phyloP scores from a whole-genome alignment of 2,329 filamentous ascomycete genomes.

The Pseudogymnoascus sp. region DNA sequence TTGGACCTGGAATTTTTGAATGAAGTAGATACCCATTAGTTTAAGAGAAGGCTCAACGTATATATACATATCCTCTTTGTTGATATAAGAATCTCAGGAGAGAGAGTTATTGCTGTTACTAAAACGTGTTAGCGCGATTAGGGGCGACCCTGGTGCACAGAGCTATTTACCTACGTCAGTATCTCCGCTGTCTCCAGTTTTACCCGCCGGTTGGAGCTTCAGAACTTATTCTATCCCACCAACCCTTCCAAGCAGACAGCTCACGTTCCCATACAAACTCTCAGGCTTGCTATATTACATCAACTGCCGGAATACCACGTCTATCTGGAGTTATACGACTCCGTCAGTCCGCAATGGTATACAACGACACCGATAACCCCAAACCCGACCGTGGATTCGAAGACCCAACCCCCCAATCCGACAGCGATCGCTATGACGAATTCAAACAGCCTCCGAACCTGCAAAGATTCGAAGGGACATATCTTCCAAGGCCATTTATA shows the following conservation, averaged over 20 bases:
- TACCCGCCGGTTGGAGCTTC: constrained; percentile 4
- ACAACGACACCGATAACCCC: neutral
- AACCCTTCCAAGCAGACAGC: neutral
- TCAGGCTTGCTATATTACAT: neutral
- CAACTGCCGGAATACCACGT: neutral
- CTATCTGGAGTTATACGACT: neutral
- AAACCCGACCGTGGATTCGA: constrained; percentile 5
- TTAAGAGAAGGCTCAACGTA: neutral
- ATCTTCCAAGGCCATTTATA: constrained; percentile 23
- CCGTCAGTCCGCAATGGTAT: constrained; percentile 5
- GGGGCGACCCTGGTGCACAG: neutral
- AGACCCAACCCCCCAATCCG: constrained; percentile 1
- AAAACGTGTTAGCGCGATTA: neutral
- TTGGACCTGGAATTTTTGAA: neutral
- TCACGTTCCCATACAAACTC: neutral
- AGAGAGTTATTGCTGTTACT: neutral
- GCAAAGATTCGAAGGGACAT: constrained; percentile 15
- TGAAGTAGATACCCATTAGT: neutral
- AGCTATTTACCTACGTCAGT: neutral
- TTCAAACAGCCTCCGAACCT: neutral
- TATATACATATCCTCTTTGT: neutral
- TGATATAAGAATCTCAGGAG: neutral
- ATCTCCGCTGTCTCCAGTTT: neutral
- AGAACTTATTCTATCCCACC: constrained; percentile 7
- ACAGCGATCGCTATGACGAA: neutral